Base-by-base conservation (phyloP, 148 eudicot species). In the Rhododendron henanense region DNA sequence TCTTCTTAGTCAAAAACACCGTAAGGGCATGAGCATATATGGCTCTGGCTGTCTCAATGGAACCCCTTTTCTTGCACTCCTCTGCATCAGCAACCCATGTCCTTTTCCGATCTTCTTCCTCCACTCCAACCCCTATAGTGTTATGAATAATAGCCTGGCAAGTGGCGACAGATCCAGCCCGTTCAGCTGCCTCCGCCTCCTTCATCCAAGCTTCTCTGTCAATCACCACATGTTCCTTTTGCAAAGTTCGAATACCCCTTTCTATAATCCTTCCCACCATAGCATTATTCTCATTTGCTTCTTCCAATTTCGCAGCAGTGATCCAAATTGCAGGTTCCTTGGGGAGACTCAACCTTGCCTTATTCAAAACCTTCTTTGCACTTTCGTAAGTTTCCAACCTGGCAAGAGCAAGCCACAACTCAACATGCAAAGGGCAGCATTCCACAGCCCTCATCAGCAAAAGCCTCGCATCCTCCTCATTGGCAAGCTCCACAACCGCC, bases 11-110 rank as follows among this genome's bases (percentile, higher is more conserved):
- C 87, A 92, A 85, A 44, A 95, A 97, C 19, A 94, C 96, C 9
- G 98, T 91, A 76, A 93, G 93, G 23, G 99, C 97, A 87, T 93
- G 97, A 80, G 93, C 92, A 86, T 94, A 97, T 16, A 95, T 94
- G 23, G 97, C 98, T 86, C 98, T 93, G 23, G 99, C 98, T 13
- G 96, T 97, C 90, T 97, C 99, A 82, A 94, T 93, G 1, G 98
- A 95, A 81, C 99, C 98, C 89, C 98, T 92, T 89, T 94, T 97
- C 95, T 93, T 95, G 91, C 97, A 96, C 85, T 96, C 99, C 75
- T 94, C 98, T 8, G 99, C 99, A 92, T 96, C 98, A 86, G 98
- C 99, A 87, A 96, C 98, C 99, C 99, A 96, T 2, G 99, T 96
- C 89, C 97, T 93, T 84, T 96, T 96, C 90, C 98, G 87, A 92